Evolutionary conservation across 345 rosid species (phyloP), one percentile per base, ranked within the genome.

Genomic region (Syzygium aromaticum): DNA sequence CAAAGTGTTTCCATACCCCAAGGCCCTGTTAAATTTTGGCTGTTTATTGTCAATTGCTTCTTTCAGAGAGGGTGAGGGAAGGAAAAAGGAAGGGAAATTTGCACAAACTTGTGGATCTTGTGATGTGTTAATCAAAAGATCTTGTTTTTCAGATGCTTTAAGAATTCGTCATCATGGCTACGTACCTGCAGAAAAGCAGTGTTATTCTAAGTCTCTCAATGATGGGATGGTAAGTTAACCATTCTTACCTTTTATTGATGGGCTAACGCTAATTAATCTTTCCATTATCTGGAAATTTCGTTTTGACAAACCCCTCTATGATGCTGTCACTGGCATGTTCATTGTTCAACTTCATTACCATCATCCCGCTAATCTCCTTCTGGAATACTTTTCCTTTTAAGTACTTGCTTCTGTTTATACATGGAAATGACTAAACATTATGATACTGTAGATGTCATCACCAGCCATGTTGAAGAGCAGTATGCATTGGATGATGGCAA

Each of bases 81-180:
- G 54, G 54, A 46, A 67, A 43, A 86, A 7, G 17, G 77, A 27
- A 21, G 53, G 10, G 23, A 33, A 33, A 28, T 53, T 38, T 43
- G 28, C 77, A 40, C 22, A 57, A 19, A 86, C 17, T 54, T 80
- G 16, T 86, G 33, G 43, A 80, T 80, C 25, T 11, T 59, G 56
- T 53, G 28, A 52, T 54, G 23, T 54, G 8, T 27, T 86, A 30
- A 85, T 49, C 64, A n/a, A 80, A 78, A 57, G 49, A 90, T 85
- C 40, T 86, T 88, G 61, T 30, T 89, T 88, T 88, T 83, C 93
- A 96, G 98, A 93, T 92, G 84, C 89, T 89, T 77, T 90, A 89
- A 92, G 91, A 90, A 38, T 73, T 78, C 77, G 1, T 57, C 88
- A 64, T 87, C 87, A 89, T 86, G 86, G 86, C 78, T 83, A 63